Percentiles rank a stretch among this genome's conserved stretches.
phyloP scores from a whole-genome alignment of 2,329 filamentous ascomycete species.

The Aspergillus fumigatiaffinis region DNA sequence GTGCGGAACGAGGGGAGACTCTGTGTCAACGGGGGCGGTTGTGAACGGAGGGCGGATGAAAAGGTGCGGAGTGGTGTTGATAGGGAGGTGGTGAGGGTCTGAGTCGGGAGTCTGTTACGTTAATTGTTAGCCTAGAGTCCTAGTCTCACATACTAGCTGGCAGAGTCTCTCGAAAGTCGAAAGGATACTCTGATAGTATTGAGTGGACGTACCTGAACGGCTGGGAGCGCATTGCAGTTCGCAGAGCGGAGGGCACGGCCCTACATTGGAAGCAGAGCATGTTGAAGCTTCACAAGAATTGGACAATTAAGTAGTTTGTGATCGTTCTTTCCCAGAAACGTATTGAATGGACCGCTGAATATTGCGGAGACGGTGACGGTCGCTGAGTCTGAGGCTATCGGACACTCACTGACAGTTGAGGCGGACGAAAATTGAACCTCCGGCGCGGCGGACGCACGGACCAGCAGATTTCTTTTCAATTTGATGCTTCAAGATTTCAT shows the following conservation, averaged over 20 bases:
- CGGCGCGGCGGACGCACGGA: slow-evolving; percentile 30
- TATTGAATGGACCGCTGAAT: slow-evolving; percentile 3
- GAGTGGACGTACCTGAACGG: slow-evolving; percentile 16
- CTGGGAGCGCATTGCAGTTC: slow-evolving; percentile 11
- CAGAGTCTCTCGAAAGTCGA: not conserved
- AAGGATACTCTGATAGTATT: not conserved
- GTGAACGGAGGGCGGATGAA: slow-evolving; percentile 6
- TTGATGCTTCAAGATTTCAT: not conserved
- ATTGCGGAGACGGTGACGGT: slow-evolving; percentile 9
- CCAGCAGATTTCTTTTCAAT: slow-evolving; percentile 14
- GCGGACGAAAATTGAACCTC: slow-evolving; percentile 31
- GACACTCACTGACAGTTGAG: slow-evolving; percentile 17
- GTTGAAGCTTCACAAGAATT: slow-evolving; percentile 1
- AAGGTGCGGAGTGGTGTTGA: slow-evolving; percentile 14
- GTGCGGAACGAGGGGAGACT: slow-evolving; percentile 7
- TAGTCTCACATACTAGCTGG: no score
- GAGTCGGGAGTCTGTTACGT: slow-evolving; percentile 2
- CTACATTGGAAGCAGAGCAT: slow-evolving; percentile 36
- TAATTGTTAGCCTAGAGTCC: not conserved
- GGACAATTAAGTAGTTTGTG: not conserved
- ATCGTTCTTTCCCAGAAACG: not conserved
- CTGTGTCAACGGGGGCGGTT: not conserved
- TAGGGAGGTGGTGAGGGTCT: slow-evolving; percentile 2
- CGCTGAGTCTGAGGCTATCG: not conserved
- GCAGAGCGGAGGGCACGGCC: slow-evolving; percentile 26